phyloP scores from a whole-genome alignment of 1,284 basidiomycete species.

The Leucoagaricus sp. region DNA sequence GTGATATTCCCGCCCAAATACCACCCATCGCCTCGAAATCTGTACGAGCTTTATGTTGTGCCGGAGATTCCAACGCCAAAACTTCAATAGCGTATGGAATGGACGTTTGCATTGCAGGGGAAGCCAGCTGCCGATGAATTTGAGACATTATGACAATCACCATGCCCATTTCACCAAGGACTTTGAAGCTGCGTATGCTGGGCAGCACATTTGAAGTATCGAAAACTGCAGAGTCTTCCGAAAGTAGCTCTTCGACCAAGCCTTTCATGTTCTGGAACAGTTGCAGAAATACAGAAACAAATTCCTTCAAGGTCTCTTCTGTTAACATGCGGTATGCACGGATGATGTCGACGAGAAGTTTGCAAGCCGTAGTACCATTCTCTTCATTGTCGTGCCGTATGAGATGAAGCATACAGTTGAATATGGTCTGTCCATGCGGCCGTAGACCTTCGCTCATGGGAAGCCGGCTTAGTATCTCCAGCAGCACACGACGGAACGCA shows the following conservation, averaged over 20 bases:
- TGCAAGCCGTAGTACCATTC: slow-evolving; percentile 90
- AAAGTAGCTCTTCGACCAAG: slow-evolving; percentile 79
- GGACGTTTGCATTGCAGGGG: slow-evolving; percentile 73
- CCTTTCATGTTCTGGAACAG: slow-evolving; percentile 78
- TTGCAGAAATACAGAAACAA: slow-evolving; percentile 78
- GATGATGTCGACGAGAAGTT: slow-evolving; percentile 86
- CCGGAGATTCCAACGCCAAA: slow-evolving; percentile 81
- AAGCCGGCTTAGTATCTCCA: slow-evolving; percentile 89
- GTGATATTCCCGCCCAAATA: slow-evolving; percentile 87
- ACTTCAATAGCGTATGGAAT: slow-evolving; percentile 78
- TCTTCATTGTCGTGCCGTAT: slow-evolving; percentile 96
- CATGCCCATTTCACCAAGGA: slow-evolving; percentile 93
- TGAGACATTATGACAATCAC: slow-evolving; percentile 93
- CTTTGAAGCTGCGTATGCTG: slow-evolving; percentile 91
- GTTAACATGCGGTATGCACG: slow-evolving; percentile 72
- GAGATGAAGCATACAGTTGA: slow-evolving; percentile 78
- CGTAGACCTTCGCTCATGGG: slow-evolving; percentile 83
- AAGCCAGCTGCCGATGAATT: slow-evolving; percentile 69
- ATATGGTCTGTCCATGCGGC: slow-evolving; percentile 70
- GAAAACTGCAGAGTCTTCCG: slow-evolving; percentile 55
- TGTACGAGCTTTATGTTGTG: slow-evolving; percentile 83
- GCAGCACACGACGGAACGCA: slow-evolving; percentile 81
- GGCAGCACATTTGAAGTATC: slow-evolving; percentile 63
- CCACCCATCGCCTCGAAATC: slow-evolving; percentile 79
- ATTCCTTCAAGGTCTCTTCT: slow-evolving; percentile 80